phyloP scores from a whole-genome alignment of 257 asterid genomes.

The Anisodus tanguticus region DNA sequence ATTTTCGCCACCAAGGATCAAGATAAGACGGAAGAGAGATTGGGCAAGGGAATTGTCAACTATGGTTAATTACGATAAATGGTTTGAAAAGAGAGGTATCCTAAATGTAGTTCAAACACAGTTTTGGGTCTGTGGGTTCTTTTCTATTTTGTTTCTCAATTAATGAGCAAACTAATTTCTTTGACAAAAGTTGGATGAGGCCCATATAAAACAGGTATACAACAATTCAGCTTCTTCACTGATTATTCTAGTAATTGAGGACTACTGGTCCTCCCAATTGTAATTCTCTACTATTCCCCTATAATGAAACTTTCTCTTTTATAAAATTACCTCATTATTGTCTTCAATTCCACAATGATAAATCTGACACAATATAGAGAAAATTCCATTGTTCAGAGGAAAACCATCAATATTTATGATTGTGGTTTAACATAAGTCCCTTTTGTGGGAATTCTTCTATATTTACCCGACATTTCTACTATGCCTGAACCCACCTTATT shows the following conservation, averaged over 20 bases:
- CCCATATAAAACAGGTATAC: background rate
- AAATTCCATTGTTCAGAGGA: background rate
- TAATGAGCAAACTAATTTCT: background rate
- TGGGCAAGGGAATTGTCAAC: background rate
- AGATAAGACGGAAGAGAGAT: background rate
- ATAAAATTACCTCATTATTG: background rate
- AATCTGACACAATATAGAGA: background rate
- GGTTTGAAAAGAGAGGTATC: constrained; percentile 17
- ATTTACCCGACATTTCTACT: background rate
- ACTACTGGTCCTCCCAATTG: constrained; percentile 1
- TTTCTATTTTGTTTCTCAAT: background rate
- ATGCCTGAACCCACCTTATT: background rate
- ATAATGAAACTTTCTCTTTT: constrained; percentile 9
- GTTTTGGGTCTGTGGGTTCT: background rate
- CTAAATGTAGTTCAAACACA: background rate
- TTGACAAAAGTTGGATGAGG: background rate
- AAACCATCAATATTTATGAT: background rate
- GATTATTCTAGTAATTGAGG: background rate
- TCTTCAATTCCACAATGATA: constrained; percentile 1
- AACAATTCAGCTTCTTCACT: background rate
- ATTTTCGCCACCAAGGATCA: background rate
- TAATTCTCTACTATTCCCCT: background rate
- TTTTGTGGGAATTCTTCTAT: constrained; percentile 8
- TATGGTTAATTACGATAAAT: background rate
- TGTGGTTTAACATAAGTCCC: constrained; percentile 13